Conservation (phyloP, 495 filamentous ascomycete genomes). For the Talaromyces wortmannii region DNA sequence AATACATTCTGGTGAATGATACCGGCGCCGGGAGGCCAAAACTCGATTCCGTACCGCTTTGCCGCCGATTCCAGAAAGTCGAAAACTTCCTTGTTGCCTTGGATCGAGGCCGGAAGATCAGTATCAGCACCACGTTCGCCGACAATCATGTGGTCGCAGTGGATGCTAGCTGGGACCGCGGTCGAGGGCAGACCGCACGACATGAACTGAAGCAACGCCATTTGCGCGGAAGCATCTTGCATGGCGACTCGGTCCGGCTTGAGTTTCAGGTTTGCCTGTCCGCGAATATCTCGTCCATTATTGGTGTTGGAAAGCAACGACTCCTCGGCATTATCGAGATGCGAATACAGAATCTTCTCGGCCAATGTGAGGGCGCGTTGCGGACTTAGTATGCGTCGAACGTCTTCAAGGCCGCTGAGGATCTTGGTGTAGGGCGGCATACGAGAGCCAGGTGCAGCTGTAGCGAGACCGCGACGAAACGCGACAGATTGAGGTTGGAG, state of each 20-base stretch:
- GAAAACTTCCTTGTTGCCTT: constrained; percentile 93
- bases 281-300: constrained; percentile 75
- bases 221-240: constrained; percentile 98
- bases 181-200: constrained; percentile 84
- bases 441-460: constrained; percentile 32
- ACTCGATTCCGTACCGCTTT: constrained; percentile 96
- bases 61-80: constrained; percentile 93
- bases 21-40: constrained; percentile 97
- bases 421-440: constrained; percentile 62
- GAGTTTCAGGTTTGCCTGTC: constrained; percentile 89
- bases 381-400: constrained; percentile 64
- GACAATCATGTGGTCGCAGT: constrained; percentile 99
- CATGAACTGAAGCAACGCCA: constrained; percentile 99
- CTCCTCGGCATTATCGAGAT: constrained; percentile 82
- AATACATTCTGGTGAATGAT: constrained; percentile 98
- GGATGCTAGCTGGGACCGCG: constrained; percentile 94
- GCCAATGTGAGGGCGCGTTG: constrained; percentile 72
- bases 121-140: constrained; percentile 82
- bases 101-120: constrained; percentile 79
- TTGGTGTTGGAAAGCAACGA: constrained; percentile 71
- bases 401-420: constrained; percentile 49
- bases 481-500: background rate
- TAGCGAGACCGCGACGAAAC: constrained; percentile 17
- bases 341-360: constrained; percentile 97
- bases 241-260: constrained; percentile 97